Conservation (phyloP, 225 moss, liverwort and hornwort species). For the Pseudoscleropodium purum region DNA sequence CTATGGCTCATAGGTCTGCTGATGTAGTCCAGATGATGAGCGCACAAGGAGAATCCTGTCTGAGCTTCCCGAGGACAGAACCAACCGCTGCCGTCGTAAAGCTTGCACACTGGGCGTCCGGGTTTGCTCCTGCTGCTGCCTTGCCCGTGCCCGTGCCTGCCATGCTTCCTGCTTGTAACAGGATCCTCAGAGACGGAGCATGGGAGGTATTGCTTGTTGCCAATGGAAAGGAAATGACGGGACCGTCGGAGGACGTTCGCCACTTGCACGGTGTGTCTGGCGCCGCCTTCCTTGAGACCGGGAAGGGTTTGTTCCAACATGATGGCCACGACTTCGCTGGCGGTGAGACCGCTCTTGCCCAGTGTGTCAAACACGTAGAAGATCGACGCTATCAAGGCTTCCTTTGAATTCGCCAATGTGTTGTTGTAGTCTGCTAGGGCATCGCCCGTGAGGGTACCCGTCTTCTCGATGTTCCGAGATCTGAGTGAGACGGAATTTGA, state of each 20-base stretch:
- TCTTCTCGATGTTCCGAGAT: constrained; percentile 12
- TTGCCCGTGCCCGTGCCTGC: background rate
- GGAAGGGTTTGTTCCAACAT: constrained; percentile 37
- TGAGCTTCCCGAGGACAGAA: constrained; percentile 26
- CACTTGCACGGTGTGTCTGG: constrained; percentile 50
- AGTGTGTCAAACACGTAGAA: constrained; percentile 44
- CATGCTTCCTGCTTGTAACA: background rate
- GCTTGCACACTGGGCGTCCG: constrained; percentile 30
- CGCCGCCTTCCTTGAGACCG: constrained; percentile 52
- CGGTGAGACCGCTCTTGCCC: constrained; percentile 34
- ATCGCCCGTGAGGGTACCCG: background rate
- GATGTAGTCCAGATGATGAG: constrained; percentile 33
- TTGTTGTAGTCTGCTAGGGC: background rate
- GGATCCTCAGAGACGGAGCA: constrained; percentile 8
- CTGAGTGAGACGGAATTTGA: background rate
- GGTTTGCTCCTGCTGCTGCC: background rate
- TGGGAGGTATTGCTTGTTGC: constrained; percentile 43
- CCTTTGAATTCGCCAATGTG: constrained; percentile 23
- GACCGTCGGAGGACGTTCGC: constrained; percentile 47
- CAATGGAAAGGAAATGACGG: constrained; percentile 35
- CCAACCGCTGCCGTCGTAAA: constrained; percentile 50
- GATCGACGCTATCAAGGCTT: constrained; percentile 45
- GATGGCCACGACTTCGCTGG: constrained; percentile 43
- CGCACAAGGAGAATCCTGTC: constrained; percentile 22
- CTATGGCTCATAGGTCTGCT: background rate